Evolutionary conservation across 1,284 basidiomycete species (phyloP).

Genomic region (Polyporus tsugae): DNA sequence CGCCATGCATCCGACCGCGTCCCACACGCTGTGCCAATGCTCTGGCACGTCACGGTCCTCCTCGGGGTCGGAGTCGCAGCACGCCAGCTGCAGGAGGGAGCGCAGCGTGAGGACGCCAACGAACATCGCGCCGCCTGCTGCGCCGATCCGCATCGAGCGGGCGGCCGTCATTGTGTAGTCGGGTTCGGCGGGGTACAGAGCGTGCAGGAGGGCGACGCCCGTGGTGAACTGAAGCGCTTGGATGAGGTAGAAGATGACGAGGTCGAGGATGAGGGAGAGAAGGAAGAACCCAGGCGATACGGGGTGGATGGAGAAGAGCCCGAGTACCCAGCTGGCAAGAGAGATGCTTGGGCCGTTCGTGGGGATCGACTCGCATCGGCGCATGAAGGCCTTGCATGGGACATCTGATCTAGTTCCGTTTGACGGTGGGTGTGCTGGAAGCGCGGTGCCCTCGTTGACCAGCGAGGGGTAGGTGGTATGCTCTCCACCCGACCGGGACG

Average conservation of each 20-base stretch:
- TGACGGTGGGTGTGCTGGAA: not conserved
- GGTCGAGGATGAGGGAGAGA: not conserved
- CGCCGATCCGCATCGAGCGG: not conserved
- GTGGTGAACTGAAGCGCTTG: not conserved
- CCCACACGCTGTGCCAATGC: not conserved
- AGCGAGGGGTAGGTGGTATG: not conserved
- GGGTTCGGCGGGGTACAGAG: not conserved
- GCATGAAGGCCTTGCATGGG: not conserved
- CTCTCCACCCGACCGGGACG: not conserved
- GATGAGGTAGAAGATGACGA: constrained; percentile 2
- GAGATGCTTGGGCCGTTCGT: not conserved
- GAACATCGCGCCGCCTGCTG: constrained; percentile 4
- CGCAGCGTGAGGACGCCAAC: not conserved
- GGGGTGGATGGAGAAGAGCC: not conserved
- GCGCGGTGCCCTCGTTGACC: not conserved
- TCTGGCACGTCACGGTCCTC: not conserved
- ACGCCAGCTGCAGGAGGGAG: not conserved
- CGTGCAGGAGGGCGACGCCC: not conserved
- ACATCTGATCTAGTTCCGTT: not conserved
- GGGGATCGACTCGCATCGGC: not conserved
- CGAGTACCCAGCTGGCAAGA: not conserved
- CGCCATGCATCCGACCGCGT: not conserved
- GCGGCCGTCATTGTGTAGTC: not conserved
- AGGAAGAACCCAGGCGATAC: not conserved
- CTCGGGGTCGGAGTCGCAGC: not conserved